These are phyloP conservation scores for Tylopilus sp. DNA, from an alignment of 1,284 basidiomycete genomes.

Conservation along the genomic window DNA sequence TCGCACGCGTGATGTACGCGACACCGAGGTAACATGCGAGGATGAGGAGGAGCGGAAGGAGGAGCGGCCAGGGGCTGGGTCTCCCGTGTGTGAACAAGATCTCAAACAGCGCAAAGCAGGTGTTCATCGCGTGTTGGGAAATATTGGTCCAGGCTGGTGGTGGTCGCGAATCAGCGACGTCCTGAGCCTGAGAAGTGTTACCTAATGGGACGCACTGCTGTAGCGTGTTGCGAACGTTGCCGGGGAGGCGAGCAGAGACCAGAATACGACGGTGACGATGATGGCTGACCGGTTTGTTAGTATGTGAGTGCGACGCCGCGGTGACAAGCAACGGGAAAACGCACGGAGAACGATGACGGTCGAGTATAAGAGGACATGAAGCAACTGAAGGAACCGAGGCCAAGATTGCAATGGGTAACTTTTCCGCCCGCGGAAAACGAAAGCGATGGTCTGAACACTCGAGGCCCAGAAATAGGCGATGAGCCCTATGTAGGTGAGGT, in stretches of 20 bases:
- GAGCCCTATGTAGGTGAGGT: slow-evolving; percentile 60
- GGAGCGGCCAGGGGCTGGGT: slow-evolving; percentile 52
- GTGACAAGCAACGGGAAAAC: slow-evolving; percentile 25
- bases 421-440: slow-evolving; percentile 33
- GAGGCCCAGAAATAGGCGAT: slow-evolving; percentile 60
- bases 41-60: slow-evolving; percentile 45
- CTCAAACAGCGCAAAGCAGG: slow-evolving; percentile 55
- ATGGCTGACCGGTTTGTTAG: slow-evolving; percentile 41
- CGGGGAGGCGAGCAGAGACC: slow-evolving; percentile 51
- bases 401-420: slow-evolving; percentile 58
- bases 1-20: slow-evolving; percentile 58
- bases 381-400: slow-evolving; percentile 51
- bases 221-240: slow-evolving; percentile 41
- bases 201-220: slow-evolving; percentile 31
- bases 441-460: slow-evolving; percentile 50
- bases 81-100: slow-evolving; percentile 50
- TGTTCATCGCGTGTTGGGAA: slow-evolving; percentile 62
- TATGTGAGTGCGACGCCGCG: not conserved
- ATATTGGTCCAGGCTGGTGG: slow-evolving; percentile 56
- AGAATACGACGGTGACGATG: slow-evolving; percentile 65
- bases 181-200: not conserved
- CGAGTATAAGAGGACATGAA: slow-evolving; percentile 53
- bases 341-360: slow-evolving; percentile 59
- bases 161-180: slow-evolving; percentile 1
- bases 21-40: slow-evolving; percentile 60